These are phyloP conservation scores for Globisporangium irregulare DNA, from an alignment of 352 stramenopile genomes.

Conservation along the genomic window DNA sequence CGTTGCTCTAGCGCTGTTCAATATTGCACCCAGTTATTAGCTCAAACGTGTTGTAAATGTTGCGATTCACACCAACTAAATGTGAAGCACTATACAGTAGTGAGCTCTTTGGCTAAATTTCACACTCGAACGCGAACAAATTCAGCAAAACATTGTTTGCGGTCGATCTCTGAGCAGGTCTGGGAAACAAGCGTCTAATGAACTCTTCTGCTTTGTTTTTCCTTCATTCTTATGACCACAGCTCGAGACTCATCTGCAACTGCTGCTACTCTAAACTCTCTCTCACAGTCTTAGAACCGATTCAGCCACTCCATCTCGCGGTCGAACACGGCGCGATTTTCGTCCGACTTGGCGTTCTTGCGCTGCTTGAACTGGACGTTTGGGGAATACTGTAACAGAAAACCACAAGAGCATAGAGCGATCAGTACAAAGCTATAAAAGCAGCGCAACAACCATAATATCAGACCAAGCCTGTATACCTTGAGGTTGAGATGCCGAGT, in stretches of 20 bases:
- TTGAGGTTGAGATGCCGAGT: constrained; percentile 80
- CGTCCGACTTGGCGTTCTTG: constrained; percentile 58
- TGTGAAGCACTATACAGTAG: too few relatives aligned
- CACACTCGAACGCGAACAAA: too few relatives aligned
- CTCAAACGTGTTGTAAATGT: too few relatives aligned
- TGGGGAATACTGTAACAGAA: constrained; percentile 53
- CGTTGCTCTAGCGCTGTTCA: too few relatives aligned
- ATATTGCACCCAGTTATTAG: too few relatives aligned
- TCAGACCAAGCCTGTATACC: constrained; percentile 23
- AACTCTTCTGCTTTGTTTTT: not conserved
- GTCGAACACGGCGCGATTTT: constrained; percentile 61
- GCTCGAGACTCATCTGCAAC: not conserved
- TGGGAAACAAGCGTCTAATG: too few relatives aligned
- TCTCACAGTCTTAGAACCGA: constrained; percentile 26
- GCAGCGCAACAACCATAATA: not conserved
- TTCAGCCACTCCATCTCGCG: constrained; percentile 79
- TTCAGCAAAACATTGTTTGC: too few relatives aligned
- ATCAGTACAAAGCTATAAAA: not conserved
- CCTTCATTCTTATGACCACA: not conserved
- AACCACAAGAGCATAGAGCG: not conserved
- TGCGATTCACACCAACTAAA: too few relatives aligned
- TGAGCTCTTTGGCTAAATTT: too few relatives aligned
- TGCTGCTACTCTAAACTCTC: not conserved
- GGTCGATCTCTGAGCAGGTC: too few relatives aligned
- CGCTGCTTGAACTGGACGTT: constrained; percentile 77